Base-by-base conservation (phyloP, 2,329 filamentous ascomycete genomes). In the Cladosporium sp. region DNA sequence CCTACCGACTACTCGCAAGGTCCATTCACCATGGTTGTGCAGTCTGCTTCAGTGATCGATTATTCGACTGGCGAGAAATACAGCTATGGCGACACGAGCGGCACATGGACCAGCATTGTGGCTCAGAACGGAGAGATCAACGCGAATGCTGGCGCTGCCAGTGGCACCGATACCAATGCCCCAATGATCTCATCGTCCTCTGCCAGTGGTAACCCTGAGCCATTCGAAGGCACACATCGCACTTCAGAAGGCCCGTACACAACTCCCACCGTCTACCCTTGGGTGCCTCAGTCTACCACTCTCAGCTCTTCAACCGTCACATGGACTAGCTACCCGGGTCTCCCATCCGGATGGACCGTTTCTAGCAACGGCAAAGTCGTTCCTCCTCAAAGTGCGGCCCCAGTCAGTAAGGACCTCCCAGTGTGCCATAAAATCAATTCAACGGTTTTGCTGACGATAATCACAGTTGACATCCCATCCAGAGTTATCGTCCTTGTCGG, bases 11-110 rank as follows among this genome's bases (percentile, higher is more conserved):
- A 94, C 77, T 81, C 82, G 59, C 70, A 87, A 63, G 93, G 90
- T 0, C 94, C 94, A 1, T 99, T 89, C 77, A 85, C 82, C 63
- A 97, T 97, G 92, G 78, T 84, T 56, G 87, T 97, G 70, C 84
- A 88, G 74, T 88, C 83, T 30, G 75, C 97, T 66, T 80, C 82
- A 57, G 84, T 96, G 42, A 87, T 87, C 54, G 94, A 99, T 78
- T 99, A 97, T 78, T 97, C 92, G 20, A 97, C 92, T 1, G 94
- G 94, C 56, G 87, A 83, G 17, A 79, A 88, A 63, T 99, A 99
- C 80, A 80, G 78, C 59, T 99, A 97, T 77, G 84, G 84, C 65
- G 89, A 94, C 72, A 84, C 81, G 38, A 87, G 83, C 50, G 94
- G 94, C 50, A 83, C 80, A 20, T 96, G 91, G 90, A 70, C 84